phyloP scores from a whole-genome alignment of 2,329 filamentous ascomycete genomes.

The Apiospora aurea region DNA sequence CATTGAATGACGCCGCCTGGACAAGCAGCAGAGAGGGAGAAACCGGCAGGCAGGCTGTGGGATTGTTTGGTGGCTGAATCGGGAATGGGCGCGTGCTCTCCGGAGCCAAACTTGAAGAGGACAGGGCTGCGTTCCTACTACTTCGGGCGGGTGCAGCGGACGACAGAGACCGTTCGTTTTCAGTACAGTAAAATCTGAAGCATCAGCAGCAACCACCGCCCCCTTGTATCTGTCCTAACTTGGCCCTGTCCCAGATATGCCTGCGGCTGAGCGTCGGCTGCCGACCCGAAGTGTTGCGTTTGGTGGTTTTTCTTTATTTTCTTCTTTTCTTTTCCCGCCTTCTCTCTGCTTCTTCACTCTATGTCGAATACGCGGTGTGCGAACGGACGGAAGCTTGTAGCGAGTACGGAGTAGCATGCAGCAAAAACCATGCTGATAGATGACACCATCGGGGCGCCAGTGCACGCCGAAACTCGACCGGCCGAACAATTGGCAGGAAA shows the following conservation, averaged over 20 bases:
- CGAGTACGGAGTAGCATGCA: background rate
- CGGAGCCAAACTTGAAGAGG: constrained; percentile 23
- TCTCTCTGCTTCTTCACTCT: background rate
- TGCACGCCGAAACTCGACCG: constrained; percentile 21
- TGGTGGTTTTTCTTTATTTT: background rate
- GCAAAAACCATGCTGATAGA: background rate
- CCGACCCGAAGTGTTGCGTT: background rate
- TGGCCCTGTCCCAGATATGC: background rate
- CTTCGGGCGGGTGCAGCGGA: constrained; percentile 21
- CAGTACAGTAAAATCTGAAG: constrained; percentile 11
- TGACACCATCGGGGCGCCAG: constrained; percentile 16
- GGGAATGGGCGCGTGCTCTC: constrained; percentile 21
- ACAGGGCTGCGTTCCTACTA: constrained; percentile 12
- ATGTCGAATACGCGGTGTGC: background rate
- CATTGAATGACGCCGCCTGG: constrained; percentile 17
- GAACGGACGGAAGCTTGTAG: constrained; percentile 13
- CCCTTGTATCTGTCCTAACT: background rate
- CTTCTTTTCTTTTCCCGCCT: background rate
- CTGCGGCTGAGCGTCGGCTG: background rate
- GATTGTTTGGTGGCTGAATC: constrained; percentile 19
- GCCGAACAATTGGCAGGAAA: constrained; percentile 6
- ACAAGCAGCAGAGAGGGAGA: background rate
- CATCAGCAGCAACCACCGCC: constrained; percentile 5
- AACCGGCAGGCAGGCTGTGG: background rate
- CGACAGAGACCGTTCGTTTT: constrained; percentile 10